Conservation (phyloP, 2,329 filamentous ascomycete genomes). For the Penicillium sp. region DNA sequence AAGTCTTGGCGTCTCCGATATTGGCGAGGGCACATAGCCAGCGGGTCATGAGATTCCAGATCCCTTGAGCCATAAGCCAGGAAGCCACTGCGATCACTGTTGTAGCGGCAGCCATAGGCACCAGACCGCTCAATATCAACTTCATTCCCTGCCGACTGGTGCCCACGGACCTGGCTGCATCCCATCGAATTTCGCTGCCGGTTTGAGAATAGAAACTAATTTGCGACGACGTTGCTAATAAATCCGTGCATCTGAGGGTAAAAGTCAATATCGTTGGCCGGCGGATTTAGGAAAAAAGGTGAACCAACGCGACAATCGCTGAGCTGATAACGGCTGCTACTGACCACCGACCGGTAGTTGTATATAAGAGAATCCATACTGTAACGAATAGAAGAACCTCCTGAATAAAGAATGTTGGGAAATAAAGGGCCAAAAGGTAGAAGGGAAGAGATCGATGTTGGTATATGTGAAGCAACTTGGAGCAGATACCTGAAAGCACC, state of each 20-base stretch:
- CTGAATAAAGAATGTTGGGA: constrained; percentile 32
- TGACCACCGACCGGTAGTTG: constrained; percentile 19
- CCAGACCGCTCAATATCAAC: constrained; percentile 31
- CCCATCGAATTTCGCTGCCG: constrained; percentile 33
- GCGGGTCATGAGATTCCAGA: constrained; percentile 25
- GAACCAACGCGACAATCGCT: constrained; percentile 26
- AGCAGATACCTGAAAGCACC: constrained; percentile 26
- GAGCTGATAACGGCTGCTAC: constrained; percentile 19
- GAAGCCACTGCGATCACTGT: constrained; percentile 20
- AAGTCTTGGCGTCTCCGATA: constrained; percentile 17
- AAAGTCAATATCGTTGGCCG: neutral
- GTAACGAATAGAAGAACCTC: constrained; percentile 26
- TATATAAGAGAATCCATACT: constrained; percentile 27
- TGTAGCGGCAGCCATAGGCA: constrained; percentile 23
- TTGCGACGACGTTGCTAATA: constrained; percentile 29
- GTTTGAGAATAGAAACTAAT: constrained; percentile 35
- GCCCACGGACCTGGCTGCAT: constrained; percentile 30
- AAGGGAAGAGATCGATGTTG: constrained; percentile 27
- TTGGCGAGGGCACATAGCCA: constrained; percentile 25
- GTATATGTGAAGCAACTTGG: constrained; percentile 32
- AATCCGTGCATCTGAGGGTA: constrained; percentile 17
- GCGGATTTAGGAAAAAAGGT: neutral
- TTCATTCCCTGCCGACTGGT: constrained; percentile 30
- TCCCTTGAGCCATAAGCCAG: constrained; percentile 23
- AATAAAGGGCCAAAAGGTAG: constrained; percentile 27